A percentile compares a stretch with the other conserved stretches of the same genome.
Conservation (phyloP, 2,329 filamentous ascomycete genomes). For the Ceratocystis papillata region DNA sequence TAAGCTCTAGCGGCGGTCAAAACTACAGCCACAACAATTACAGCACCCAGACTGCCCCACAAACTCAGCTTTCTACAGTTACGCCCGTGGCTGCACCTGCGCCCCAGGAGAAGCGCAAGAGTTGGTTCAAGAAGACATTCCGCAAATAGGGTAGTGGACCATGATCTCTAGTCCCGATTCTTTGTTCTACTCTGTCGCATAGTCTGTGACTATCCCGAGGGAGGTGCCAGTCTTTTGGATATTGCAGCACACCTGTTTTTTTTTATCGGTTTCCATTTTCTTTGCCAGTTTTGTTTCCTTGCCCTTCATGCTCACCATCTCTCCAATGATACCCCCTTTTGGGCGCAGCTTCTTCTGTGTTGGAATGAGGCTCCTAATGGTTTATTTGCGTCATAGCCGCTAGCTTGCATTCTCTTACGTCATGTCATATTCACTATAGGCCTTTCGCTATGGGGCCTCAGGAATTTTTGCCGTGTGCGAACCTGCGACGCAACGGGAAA, state of each 20-base stretch:
- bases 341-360: constrained; percentile 12
- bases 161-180: constrained; percentile 1
- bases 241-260: constrained; percentile 10
- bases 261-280: constrained; percentile 15
- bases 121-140: constrained; percentile 66
- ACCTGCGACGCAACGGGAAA: no score
- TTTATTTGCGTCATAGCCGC: not conserved
- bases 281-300: constrained; percentile 14
- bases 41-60: constrained; percentile 25
- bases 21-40: constrained; percentile 30
- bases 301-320: not conserved
- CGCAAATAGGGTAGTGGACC: constrained; percentile 23
- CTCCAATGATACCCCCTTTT: constrained; percentile 10
- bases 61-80: constrained; percentile 22
- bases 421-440: not conserved
- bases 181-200: not conserved
- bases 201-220: not conserved
- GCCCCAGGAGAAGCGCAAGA: constrained; percentile 63
- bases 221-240: not conserved
- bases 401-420: not conserved
- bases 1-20: constrained; percentile 30
- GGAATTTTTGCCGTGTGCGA: no score
- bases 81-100: constrained; percentile 19
- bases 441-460: no score
- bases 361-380: not conserved